Evolutionary conservation across 305 asterid species (phyloP), one percentile per base, ranked within the genome.

Genomic region (Caryopteris hybrid): DNA sequence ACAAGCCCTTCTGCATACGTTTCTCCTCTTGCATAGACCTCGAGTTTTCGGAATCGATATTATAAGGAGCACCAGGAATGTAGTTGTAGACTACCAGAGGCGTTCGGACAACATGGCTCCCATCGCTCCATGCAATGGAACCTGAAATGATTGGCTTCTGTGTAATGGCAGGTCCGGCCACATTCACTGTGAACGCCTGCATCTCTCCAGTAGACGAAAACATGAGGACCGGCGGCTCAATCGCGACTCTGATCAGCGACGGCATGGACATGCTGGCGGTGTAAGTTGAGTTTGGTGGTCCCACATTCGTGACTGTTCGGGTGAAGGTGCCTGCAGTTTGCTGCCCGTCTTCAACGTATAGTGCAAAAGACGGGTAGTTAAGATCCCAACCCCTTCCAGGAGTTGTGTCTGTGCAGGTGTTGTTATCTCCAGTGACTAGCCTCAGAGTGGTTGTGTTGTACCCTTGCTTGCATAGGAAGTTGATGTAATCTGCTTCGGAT

Each of bases 391-490:
- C 78, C 53, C 79, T 70, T 38, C 83, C 81, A 0, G 65, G 77
- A 0, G 60, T 25, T 16, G 45, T 71, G 39, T 29, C 58, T n/a
- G 55, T 27, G 41, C 86, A 84, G 27, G 78, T 63, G 73, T 77
- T 79, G 72, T 79, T 77, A 46, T 84, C 86, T 38, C 86, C 84
- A 0, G 83, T 76, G 64, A 84, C 76, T 16, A 70, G 61, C 42
- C 68, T 69, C n/a, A 84, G 70, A 8, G 74, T 59, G 16, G 72
- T 63, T 6, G 60, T 71, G 76, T 75, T 81, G 77, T 81, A 84
- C 1, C 89, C 87, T 46, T 77, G 85, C 39, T 78, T 75, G 82
- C 86, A 79, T 4, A 84, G 82, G 61, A 82, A 79, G 62, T 75
- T 68, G 36, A 72, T 36, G 61, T 81, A 84, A 57, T 79, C 87